A percentile compares a stretch with the other conserved stretches of the same genome.
phyloP scores from a whole-genome alignment of 2,329 filamentous ascomycete genomes.

The Aureobasidium sp. region DNA sequence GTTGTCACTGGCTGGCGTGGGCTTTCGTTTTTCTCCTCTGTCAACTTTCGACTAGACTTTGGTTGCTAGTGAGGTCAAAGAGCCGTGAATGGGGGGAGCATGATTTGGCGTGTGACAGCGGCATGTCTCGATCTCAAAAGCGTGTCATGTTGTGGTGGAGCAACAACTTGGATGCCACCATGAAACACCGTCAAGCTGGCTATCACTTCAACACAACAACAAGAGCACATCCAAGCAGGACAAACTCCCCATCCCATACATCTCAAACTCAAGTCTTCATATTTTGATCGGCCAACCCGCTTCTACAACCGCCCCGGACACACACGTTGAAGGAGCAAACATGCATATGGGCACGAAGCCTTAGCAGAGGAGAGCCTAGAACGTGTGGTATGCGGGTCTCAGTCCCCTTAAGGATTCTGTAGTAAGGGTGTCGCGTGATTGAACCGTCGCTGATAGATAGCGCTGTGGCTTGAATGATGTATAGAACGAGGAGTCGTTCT shows the following conservation, averaged over 20 bases:
- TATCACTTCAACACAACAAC: background rate
- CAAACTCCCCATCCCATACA: background rate
- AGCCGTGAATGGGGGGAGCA: too few relatives aligned
- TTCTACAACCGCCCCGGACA: background rate
- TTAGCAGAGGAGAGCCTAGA: background rate
- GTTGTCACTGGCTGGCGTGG: background rate
- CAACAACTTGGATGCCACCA: too few relatives aligned
- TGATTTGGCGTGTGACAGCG: too few relatives aligned
- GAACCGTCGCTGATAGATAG: background rate
- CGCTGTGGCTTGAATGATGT: background rate
- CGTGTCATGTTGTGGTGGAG: too few relatives aligned
- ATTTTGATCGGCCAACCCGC: background rate
- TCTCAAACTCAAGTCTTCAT: background rate
- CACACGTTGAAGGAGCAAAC: background rate
- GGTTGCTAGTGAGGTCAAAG: too few relatives aligned
- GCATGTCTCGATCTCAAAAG: too few relatives aligned
- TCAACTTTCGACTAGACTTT: background rate
- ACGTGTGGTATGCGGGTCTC: background rate
- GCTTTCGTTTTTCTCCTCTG: background rate
- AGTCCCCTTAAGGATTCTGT: background rate
- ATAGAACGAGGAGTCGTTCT: background rate
- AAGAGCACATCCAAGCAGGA: background rate
- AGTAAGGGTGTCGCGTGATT: background rate
- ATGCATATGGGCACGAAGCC: background rate
- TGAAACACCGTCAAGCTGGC: background rate